A percentile compares a stretch with the other conserved stretches of the same genome.
These are phyloP conservation scores for Delphinella strobiligena DNA, from an alignment of 2,329 filamentous ascomycete species.

Conservation along the genomic window DNA sequence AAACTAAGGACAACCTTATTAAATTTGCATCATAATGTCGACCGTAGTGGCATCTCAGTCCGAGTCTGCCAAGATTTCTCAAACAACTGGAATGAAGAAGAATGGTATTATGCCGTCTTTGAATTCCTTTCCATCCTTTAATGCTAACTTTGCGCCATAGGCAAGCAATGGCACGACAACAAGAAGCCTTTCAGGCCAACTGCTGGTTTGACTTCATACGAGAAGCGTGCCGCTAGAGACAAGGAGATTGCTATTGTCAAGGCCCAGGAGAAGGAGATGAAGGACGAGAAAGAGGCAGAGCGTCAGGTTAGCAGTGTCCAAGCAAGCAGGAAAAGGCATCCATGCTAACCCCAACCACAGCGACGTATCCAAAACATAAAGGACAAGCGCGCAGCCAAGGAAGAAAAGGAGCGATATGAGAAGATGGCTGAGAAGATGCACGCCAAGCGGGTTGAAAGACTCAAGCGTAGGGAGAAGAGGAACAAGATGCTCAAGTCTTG, in stretches of 20 bases:
- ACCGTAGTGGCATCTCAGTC: slow-evolving; percentile 23
- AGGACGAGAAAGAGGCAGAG: slow-evolving; percentile 86
- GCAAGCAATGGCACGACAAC: slow-evolving; percentile 84
- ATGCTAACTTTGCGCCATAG: no score
- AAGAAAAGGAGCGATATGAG: slow-evolving; percentile 83
- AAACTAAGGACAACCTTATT: no score
- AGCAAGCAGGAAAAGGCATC: background rate
- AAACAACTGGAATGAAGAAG: slow-evolving; percentile 54
- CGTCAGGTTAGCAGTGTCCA: slow-evolving; percentile 50
- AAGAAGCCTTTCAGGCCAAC: slow-evolving; percentile 79
- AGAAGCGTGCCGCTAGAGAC: slow-evolving; percentile 60
- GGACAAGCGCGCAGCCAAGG: slow-evolving; percentile 77
- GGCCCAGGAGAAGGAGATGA: slow-evolving; percentile 89
- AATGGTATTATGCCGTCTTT: no score
- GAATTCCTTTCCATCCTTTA: no score
- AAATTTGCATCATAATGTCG: slow-evolving; percentile 40
- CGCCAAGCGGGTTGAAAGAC: slow-evolving; percentile 79
- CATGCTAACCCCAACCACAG: slow-evolving; percentile 33
- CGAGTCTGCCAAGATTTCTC: slow-evolving; percentile 20
- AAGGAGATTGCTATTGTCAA: slow-evolving; percentile 65
- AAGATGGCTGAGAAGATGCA: slow-evolving; percentile 98
- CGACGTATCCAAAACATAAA: slow-evolving; percentile 67
- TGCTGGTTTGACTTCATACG: slow-evolving; percentile 65
- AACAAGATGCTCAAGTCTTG: slow-evolving; percentile 59
- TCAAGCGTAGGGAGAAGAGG: slow-evolving; percentile 93